phyloP scores from a whole-genome alignment of 805 yeast genomes.

The Saturnispora sekii region DNA sequence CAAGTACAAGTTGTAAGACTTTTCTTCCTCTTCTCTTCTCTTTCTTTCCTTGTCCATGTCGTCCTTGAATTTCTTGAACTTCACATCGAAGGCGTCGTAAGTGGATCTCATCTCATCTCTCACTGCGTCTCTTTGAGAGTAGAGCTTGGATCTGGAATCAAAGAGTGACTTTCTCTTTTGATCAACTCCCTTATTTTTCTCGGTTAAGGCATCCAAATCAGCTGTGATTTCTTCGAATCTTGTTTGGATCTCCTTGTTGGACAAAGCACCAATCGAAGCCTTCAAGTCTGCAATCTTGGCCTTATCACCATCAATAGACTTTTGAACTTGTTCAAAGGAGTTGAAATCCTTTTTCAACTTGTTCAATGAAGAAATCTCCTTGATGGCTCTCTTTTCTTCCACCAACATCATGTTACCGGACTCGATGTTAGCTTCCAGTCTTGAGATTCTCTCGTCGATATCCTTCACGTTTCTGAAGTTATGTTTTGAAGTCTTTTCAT shows the following conservation, averaged over 20 bases:
- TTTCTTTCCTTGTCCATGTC: slow-evolving; percentile 60
- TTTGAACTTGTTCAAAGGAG: slow-evolving; percentile 63
- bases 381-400: slow-evolving; percentile 77
- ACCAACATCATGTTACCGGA: slow-evolving; percentile 77
- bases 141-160: slow-evolving; percentile 56
- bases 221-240: slow-evolving; percentile 61
- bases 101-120: slow-evolving; percentile 58
- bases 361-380: slow-evolving; percentile 77
- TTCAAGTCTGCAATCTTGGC: slow-evolving; percentile 67
- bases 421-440: slow-evolving; percentile 65
- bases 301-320: slow-evolving; percentile 70
- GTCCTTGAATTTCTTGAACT: slow-evolving; percentile 60
- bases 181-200: slow-evolving; percentile 48
- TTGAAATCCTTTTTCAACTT: slow-evolving; percentile 73
- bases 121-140: slow-evolving; percentile 58
- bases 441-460: slow-evolving; percentile 53
- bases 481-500: slow-evolving; percentile 58
- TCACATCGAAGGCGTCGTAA: slow-evolving; percentile 66
- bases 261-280: slow-evolving; percentile 47
- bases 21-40: slow-evolving; percentile 61
- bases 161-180: slow-evolving; percentile 57
- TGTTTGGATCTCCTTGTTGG: slow-evolving; percentile 53
- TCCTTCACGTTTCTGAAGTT: slow-evolving; percentile 59
- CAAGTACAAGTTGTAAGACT: slow-evolving; percentile 39
- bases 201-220: slow-evolving; percentile 57